Evolutionary conservation across 805 yeast genomes (phyloP).

Genomic region (Ogataea neopini): DNA sequence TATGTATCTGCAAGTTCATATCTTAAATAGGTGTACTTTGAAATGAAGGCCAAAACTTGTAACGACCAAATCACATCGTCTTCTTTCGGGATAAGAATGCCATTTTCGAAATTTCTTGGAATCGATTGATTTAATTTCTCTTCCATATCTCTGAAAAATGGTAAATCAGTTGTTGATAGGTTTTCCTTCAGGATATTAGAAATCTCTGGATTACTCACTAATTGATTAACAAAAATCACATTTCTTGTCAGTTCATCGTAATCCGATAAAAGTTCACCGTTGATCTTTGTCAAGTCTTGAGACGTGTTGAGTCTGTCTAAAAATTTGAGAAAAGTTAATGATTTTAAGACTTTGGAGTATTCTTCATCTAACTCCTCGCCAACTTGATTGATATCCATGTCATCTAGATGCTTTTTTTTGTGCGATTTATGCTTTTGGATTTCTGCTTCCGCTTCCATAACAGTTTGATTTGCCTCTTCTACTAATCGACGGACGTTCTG

Average conservation of each 20-base stretch:
- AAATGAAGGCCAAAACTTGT: slow-evolving; percentile 88
- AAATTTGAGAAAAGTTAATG: slow-evolving; percentile 31
- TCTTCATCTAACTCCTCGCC: slow-evolving; percentile 26
- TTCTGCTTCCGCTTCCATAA: slow-evolving; percentile 31
- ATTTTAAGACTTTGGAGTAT: slow-evolving; percentile 27
- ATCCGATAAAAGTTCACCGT: slow-evolving; percentile 23
- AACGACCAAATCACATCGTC: slow-evolving; percentile 95
- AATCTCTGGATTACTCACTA: slow-evolving; percentile 29
- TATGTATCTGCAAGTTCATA: slow-evolving; percentile 73
- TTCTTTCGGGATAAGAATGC: slow-evolving; percentile 83
- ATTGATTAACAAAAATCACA: slow-evolving; percentile 28
- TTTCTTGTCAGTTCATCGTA: slow-evolving; percentile 29
- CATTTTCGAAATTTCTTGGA: slow-evolving; percentile 61
- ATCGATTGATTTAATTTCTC: slow-evolving; percentile 29
- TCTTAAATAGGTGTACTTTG: slow-evolving; percentile 83
- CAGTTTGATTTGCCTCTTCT: slow-evolving; percentile 29
- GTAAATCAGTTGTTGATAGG: slow-evolving; percentile 19
- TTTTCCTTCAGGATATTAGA: slow-evolving; percentile 32
- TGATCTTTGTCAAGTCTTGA: slow-evolving; percentile 23
- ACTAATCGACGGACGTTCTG: slow-evolving; percentile 30
- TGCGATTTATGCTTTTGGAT: slow-evolving; percentile 25
- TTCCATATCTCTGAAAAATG: slow-evolving; percentile 23
- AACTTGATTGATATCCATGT: slow-evolving; percentile 5
- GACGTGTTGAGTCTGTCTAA: slow-evolving; percentile 30
- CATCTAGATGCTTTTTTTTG: slow-evolving; percentile 6